Evolutionary conservation across 371 early-diverging fungal genomes (phyloP), one percentile per base, ranked within the genome.

Genomic region (Lichtheimia ornata): DNA sequence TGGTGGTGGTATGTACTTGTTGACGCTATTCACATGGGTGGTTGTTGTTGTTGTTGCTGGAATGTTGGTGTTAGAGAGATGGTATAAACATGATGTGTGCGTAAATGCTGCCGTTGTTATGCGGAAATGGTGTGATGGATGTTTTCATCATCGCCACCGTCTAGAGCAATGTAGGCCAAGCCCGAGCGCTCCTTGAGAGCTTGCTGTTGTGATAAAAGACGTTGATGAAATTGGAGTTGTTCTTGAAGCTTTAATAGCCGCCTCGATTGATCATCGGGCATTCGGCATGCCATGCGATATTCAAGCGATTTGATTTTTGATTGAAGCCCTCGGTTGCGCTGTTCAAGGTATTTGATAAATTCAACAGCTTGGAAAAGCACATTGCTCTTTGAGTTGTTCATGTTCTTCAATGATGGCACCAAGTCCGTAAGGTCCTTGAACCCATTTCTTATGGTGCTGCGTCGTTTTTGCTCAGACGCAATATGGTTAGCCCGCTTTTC

Each of bases 401-500:
- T 75, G 17, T 82, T 81, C 50, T 76, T 87, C 58, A 93, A 73
- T 1, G 88, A 84, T 22, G 96, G 96, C 30, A 94, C 91, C 25
- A 94, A 75, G 22, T 88, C 88, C 30, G 90, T 88, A 52, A 96
- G 79, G 58, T 90, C 87, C 62, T 90, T 90, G 73, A 94, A 94
- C 2, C 94, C 93, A 24, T 74, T 72, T 7, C 92, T 84, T 65
- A 96, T 94, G 64, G 91, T 91, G 53, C 91, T 89, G 5, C 96
- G 84, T 35, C 96, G 87, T 64, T 93, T 91, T 71, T 96, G 93
- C 67, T 96, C 96, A n/a, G 92, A 92, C 0, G 89, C 91, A 72
- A 94, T 94, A 73, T 96, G 96, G 71, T 94, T 96, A 5, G 89
- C 86, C 56, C 92, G 83, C 72, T 95, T 95, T 61, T 95, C 94